Evolutionary conservation across 2,329 filamentous ascomycete genomes (phyloP).

Genomic region (Ceratocystis eucalypticola): DNA sequence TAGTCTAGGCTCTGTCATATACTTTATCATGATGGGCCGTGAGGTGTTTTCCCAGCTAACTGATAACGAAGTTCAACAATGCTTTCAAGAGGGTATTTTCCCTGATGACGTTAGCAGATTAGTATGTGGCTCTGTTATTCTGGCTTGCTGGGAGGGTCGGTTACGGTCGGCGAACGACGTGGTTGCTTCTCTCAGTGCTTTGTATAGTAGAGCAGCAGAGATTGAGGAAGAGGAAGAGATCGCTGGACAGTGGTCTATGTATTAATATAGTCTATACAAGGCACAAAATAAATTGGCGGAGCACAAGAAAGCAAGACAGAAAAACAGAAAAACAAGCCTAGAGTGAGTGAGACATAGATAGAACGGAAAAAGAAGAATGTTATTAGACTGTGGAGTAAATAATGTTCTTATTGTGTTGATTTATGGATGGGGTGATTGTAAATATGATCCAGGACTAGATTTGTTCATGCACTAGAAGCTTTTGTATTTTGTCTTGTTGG

Average conservation of each 20-base stretch:
- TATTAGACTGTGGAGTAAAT: slow-evolving; percentile 7
- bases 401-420: slow-evolving; percentile 16
- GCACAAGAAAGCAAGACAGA: neutral
- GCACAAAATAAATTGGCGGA: slow-evolving; percentile 11
- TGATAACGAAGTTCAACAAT: slow-evolving; percentile 24
- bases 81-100: slow-evolving; percentile 24
- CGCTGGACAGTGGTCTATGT: slow-evolving; percentile 20
- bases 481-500: slow-evolving; percentile 1
- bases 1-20: slow-evolving; percentile 27
- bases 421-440: slow-evolving; percentile 18
- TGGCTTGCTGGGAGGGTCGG: slow-evolving; percentile 24
- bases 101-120: slow-evolving; percentile 23
- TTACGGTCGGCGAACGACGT: slow-evolving; percentile 17
- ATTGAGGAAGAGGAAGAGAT: slow-evolving; percentile 19
- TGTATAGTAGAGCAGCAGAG: slow-evolving; percentile 18
- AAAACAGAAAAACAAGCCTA: neutral
- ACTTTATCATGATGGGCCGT: slow-evolving; percentile 26
- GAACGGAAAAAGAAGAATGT: neutral
- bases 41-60: slow-evolving; percentile 25
- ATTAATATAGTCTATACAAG: slow-evolving; percentile 15
- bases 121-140: slow-evolving; percentile 24
- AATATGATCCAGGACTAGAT: slow-evolving; percentile 15
- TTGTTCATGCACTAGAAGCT: slow-evolving; percentile 8
- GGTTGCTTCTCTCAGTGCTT: slow-evolving; percentile 16
- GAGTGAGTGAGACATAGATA: neutral